Conservation (phyloP, 345 rosid genomes). For the Lenwebbia sp. region DNA sequence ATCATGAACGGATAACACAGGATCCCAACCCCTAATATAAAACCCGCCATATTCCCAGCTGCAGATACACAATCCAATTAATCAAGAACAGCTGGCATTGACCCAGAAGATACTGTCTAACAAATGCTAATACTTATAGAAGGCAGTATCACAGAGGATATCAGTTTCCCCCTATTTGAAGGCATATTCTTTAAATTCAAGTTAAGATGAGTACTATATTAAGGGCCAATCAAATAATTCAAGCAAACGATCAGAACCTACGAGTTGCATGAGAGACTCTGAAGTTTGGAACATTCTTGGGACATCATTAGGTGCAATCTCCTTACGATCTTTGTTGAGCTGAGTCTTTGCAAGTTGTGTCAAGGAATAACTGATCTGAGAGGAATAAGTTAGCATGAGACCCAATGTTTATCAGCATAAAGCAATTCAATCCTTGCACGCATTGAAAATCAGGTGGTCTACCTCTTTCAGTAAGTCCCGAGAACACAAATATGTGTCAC, state of each 20-base stretch:
- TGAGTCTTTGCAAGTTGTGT: conserved; percentile 88
- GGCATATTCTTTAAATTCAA: background rate
- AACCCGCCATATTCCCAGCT: background rate
- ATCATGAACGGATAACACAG: background rate
- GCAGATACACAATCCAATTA: background rate
- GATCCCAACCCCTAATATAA: background rate
- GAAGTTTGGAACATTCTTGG: conserved; percentile 78
- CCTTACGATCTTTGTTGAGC: conserved; percentile 80
- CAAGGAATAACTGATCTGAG: conserved; percentile 94
- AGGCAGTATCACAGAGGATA: background rate
- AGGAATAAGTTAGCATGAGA: conserved; percentile 16
- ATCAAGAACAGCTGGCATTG: background rate
- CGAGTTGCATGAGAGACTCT: conserved; percentile 71
- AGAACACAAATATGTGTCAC: conserved; percentile 84
- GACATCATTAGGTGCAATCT: conserved; percentile 69
- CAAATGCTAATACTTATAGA: background rate
- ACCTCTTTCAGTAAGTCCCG: conserved; percentile 93
- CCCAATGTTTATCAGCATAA: background rate
- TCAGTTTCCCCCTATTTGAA: background rate
- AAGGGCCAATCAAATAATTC: background rate
- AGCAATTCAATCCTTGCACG: background rate
- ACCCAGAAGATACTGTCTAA: background rate
- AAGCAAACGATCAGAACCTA: conserved; percentile 30
- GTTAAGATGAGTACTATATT: background rate
- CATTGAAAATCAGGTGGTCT: conserved; percentile 6